phyloP scores from a whole-genome alignment of 2,329 filamentous ascomycete genomes.

The Juglanconis oblonga region DNA sequence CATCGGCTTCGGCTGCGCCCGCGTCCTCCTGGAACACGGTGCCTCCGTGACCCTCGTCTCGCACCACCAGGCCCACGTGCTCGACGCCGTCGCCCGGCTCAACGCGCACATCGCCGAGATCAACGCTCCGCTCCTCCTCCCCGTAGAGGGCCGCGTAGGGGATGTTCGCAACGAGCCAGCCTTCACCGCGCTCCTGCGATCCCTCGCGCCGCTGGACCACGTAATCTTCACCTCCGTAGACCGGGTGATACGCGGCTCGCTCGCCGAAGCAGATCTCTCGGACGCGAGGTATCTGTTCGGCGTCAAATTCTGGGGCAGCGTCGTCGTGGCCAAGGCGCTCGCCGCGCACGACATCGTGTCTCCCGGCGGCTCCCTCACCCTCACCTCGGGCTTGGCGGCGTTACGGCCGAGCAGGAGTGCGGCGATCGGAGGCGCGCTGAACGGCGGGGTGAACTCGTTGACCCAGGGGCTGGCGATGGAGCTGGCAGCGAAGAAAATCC shows the following conservation, averaged over 20 bases:
- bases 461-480: slow-evolving; percentile 28
- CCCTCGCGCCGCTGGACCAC: slow-evolving; percentile 35
- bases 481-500: slow-evolving; percentile 25
- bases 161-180: slow-evolving; percentile 32
- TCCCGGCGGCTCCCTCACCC: slow-evolving; percentile 34
- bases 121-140: slow-evolving; percentile 6
- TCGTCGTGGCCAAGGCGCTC: slow-evolving; percentile 33
- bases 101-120: neutral
- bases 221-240: slow-evolving; percentile 36
- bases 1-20: slow-evolving; percentile 38
- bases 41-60: slow-evolving; percentile 34
- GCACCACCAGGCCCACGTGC: slow-evolving; percentile 29
- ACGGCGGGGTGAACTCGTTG: slow-evolving; percentile 27
- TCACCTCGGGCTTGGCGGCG: slow-evolving; percentile 35
- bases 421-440: slow-evolving; percentile 31
- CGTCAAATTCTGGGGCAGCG: slow-evolving; percentile 38
- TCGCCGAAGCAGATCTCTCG: slow-evolving; percentile 31
- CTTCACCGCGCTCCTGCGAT: slow-evolving; percentile 29
- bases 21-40: slow-evolving; percentile 33
- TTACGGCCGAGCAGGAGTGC: slow-evolving; percentile 35
- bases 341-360: slow-evolving; percentile 35
- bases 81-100: slow-evolving; percentile 29
- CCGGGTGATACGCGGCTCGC: slow-evolving; percentile 34
- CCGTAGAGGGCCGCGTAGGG: slow-evolving; percentile 28
- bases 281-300: slow-evolving; percentile 34